A percentile compares a stretch with the other conserved stretches of the same genome.
Conservation (phyloP, 495 filamentous ascomycete species). For the Penicillium dipodomyicola region DNA sequence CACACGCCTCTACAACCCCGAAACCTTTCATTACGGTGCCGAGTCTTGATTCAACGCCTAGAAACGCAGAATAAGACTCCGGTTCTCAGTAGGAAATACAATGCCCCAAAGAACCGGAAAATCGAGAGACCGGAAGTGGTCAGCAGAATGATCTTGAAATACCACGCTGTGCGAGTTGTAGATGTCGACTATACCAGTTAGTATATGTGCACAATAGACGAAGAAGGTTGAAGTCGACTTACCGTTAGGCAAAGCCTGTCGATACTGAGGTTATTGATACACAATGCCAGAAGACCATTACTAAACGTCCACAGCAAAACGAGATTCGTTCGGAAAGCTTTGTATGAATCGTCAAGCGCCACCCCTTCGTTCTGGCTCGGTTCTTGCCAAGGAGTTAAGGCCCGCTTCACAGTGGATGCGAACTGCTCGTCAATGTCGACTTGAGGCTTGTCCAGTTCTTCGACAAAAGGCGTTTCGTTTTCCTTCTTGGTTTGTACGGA, state of each 20-base stretch:
- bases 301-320: conserved; percentile 89
- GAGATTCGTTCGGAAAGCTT: conserved; percentile 89
- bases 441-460: conserved; percentile 90
- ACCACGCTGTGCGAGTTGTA: conserved; percentile 21
- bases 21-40: background rate
- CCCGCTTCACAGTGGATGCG: conserved; percentile 88
- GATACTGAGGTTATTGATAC: conserved; percentile 77
- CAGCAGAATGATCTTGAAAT: conserved; percentile 23
- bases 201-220: background rate
- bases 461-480: conserved; percentile 77
- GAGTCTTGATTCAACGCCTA: conserved; percentile 5
- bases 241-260: conserved; percentile 75
- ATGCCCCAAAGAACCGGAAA: conserved; percentile 23
- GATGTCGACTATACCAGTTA: conserved; percentile 15
- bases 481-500: conserved; percentile 78
- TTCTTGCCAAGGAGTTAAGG: conserved; percentile 68
- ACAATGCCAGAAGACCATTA: conserved; percentile 75
- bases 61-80: conserved; percentile 21
- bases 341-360: conserved; percentile 91
- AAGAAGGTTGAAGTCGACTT: conserved; percentile 35
- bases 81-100: conserved; percentile 24
- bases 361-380: conserved; percentile 67
- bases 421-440: conserved; percentile 96
- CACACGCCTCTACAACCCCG: background rate
- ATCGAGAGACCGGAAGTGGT: conserved; percentile 24